phyloP scores from a whole-genome alignment of 768 basidiomycete species.

The Neoboletus magnificus region DNA sequence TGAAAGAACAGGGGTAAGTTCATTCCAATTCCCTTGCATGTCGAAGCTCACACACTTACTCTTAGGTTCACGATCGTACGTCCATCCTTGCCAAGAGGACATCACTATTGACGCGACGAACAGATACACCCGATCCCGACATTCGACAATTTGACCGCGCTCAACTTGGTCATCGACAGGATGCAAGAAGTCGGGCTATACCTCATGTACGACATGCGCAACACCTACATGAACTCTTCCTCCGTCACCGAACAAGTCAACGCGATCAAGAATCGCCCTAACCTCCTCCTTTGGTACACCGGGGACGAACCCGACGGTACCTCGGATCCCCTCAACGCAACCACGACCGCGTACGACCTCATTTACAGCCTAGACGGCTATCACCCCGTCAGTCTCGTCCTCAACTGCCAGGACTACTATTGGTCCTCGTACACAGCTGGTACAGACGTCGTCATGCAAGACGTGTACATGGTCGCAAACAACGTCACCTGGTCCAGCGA shows the following conservation, averaged over 20 bases:
- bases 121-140: conserved; percentile 70
- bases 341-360: conserved; percentile 44
- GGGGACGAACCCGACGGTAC: conserved; percentile 74
- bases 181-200: conserved; percentile 72
- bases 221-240: conserved; percentile 61
- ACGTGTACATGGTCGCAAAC: conserved; percentile 48
- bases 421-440: conserved; percentile 60
- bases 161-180: conserved; percentile 57
- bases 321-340: conserved; percentile 62
- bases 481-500: conserved; percentile 61
- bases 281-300: conserved; percentile 72
- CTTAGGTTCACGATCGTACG: conserved; percentile 32
- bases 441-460: conserved; percentile 69
- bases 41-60: conserved; percentile 4
- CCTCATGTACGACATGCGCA: conserved; percentile 83
- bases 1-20: conserved; percentile 31
- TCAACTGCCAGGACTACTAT: conserved; percentile 65
- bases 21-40: neutral
- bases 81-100: neutral
- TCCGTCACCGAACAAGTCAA: conserved; percentile 68
- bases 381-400: conserved; percentile 62
- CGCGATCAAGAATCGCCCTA: conserved; percentile 59
- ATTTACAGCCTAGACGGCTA: conserved; percentile 64
- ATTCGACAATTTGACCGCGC: conserved; percentile 55
- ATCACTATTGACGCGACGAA: neutral